Percentiles rank a stretch among this genome's conserved stretches.
Evolutionary conservation across 148 eudicot species (phyloP).

Genomic region (Vaccinium darrowii): DNA sequence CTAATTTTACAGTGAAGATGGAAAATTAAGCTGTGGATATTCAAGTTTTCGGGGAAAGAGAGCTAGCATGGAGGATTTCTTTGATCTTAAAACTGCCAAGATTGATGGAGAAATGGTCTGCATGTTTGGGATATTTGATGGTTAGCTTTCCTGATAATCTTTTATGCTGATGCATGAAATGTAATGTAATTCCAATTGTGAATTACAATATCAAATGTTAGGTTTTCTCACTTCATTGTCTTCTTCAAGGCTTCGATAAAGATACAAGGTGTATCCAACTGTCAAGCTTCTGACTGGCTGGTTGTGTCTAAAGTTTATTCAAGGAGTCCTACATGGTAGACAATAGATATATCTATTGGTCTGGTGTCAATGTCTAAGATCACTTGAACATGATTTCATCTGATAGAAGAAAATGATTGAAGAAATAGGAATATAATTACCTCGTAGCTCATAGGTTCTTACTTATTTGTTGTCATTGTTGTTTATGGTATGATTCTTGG

Average conservation of each 20-base stretch:
- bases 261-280: neutral
- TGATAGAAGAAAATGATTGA: neutral
- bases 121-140: conserved; percentile 96
- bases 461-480: conserved; percentile 5
- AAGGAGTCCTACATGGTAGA: conserved; percentile 1
- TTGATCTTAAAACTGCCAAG: conserved; percentile 75
- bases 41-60: conserved; percentile 96
- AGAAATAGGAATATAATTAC: neutral
- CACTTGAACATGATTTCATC: neutral
- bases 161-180: conserved; percentile 8
- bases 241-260: neutral
- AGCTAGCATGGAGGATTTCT: conserved; percentile 97
- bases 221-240: neutral
- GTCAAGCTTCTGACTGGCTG: neutral
- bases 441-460: neutral
- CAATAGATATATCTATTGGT: neutral
- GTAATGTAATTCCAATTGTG: neutral
- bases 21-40: conserved; percentile 81
- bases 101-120: conserved; percentile 67
- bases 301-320: neutral
- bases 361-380: neutral
- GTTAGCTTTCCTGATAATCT: conserved; percentile 39
- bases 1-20: conserved; percentile 75
- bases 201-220: neutral
- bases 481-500: neutral